These are phyloP conservation scores for Pseudoturritis turrita DNA, from an alignment of 345 rosid species.

Conservation along the genomic window DNA sequence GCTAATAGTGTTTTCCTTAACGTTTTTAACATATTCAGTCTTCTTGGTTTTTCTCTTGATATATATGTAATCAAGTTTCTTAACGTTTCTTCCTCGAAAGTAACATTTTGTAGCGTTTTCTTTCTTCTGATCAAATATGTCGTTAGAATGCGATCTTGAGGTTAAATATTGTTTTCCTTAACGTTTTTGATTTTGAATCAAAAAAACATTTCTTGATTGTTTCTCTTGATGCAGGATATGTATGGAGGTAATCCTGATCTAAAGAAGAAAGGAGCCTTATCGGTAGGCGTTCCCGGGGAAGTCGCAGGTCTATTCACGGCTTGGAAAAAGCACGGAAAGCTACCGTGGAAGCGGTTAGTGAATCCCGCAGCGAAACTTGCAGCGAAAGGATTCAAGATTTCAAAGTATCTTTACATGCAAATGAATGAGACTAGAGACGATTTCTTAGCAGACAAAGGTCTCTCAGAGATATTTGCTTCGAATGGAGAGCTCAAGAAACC, in stretches of 20 bases:
- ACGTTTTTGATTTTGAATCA: not conserved
- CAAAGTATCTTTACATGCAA: constrained; percentile 51
- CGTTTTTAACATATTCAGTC: too few relatives aligned
- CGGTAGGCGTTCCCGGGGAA: constrained; percentile 60
- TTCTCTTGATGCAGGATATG: constrained; percentile 43
- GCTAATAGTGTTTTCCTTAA: too few relatives aligned
- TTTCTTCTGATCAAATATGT: not conserved
- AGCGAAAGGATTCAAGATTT: constrained; percentile 41
- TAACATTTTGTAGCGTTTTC: too few relatives aligned
- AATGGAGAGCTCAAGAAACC: constrained; percentile 40
- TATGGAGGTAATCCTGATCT: constrained; percentile 36
- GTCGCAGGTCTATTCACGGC: constrained; percentile 50
- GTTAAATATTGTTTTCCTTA: not conserved
- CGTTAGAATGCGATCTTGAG: not conserved
- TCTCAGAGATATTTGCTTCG: constrained; percentile 33
- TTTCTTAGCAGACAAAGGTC: constrained; percentile 52
- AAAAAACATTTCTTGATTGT: not conserved
- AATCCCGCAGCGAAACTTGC: constrained; percentile 49
- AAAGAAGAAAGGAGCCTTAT: constrained; percentile 45
- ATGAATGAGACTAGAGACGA: constrained; percentile 27
- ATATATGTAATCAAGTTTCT: too few relatives aligned
- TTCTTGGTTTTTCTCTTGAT: too few relatives aligned
- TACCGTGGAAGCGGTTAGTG: constrained; percentile 52
- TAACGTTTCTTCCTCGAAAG: too few relatives aligned
- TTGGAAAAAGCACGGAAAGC: constrained; percentile 51